These are phyloP conservation scores for Priceomyces medius DNA, from an alignment of 805 yeast species.

Conservation along the genomic window DNA sequence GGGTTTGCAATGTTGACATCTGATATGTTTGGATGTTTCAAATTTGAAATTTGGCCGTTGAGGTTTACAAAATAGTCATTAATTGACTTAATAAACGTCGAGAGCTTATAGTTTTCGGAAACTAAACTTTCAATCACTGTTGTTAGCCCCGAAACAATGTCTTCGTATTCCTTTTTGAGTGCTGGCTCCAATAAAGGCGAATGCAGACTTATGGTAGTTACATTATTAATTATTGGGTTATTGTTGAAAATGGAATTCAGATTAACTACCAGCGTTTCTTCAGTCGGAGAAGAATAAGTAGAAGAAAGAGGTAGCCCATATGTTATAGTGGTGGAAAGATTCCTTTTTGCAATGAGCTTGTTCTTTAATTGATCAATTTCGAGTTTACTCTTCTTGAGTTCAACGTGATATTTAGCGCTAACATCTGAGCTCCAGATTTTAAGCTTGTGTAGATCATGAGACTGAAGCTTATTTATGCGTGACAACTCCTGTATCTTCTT, in stretches of 20 bases:
- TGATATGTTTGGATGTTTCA: conserved; percentile 10
- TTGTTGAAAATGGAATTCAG: conserved; percentile 30
- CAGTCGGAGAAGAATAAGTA: conserved; percentile 2
- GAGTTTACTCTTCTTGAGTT: conserved; percentile 30
- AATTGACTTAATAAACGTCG: conserved; percentile 27
- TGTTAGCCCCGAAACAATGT: conserved; percentile 31
- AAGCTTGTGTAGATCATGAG: conserved; percentile 27
- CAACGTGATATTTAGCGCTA: conserved; percentile 34
- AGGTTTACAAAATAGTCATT: conserved; percentile 27
- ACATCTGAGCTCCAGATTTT: conserved; percentile 30
- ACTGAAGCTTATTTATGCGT: conserved; percentile 23
- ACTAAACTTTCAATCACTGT: conserved; percentile 35
- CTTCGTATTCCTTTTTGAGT: conserved; percentile 28
- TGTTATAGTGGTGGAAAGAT: conserved; percentile 25
- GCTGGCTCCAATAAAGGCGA: conserved; percentile 11
- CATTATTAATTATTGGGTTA: conserved; percentile 30
- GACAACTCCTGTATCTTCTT: conserved; percentile 17
- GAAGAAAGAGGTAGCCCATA: conserved; percentile 24
- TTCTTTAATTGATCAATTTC: conserved; percentile 35
- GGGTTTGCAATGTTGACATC: conserved; percentile 26
- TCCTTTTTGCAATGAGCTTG: conserved; percentile 32
- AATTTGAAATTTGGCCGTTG: conserved; percentile 25
- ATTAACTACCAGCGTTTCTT: conserved; percentile 12
- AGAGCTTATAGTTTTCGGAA: conserved; percentile 36
- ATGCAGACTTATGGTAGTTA: conserved; percentile 1